Base-by-base conservation (phyloP, 352 stramenopile species). In the Phytophthora pini region DNA sequence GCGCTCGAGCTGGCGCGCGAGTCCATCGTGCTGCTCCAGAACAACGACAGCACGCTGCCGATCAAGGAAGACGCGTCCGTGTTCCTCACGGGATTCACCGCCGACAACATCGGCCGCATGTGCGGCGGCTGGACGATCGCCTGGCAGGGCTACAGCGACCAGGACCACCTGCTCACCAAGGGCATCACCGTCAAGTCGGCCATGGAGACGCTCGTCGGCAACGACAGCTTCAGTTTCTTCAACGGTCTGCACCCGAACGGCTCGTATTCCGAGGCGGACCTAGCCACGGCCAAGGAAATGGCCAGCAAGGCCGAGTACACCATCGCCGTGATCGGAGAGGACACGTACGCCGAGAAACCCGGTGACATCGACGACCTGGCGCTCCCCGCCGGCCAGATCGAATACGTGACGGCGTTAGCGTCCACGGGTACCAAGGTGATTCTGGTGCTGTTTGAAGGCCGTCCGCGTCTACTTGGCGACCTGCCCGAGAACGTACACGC, bases 361-460 rank as follows among this genome's bases (percentile, higher is more conserved):
- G 58, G 58, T 36, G 58, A 66, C 58, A 66, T 60, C 24, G 31
- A 66, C 40, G 58, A 66, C 40, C 43, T 66, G 17, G 58, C 58
- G 31, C 27, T 66, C 11, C 58, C 58, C 15, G 58, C 47, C 4
- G 58, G 59, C 1, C 59, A 67, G 43, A 61, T 68, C 32, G 43
- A 68, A 26, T 68, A 62, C 43, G 51, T 68, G 22, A 68, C 61
- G 60, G 60, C 36, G 51, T 45, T 68, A 11, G 60, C 51, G 12
- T 61, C 60, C 43, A 69, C 76, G 2, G 55, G 75, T 24, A 78
- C 67, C 24, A 90, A 88, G 55, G 78, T 93, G 44, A 80, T 93
- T 26, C 26, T 89, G 24, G 79, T 90, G 47, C 79, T 90, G 29
- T 81, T 90, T 60, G 79, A 85, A 24, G 84, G 79, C 27, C 61